Percentiles rank a stretch among this genome's conserved stretches.
Evolutionary conservation across 176 grass and related monocot genomes (phyloP).

Genomic region (Musa beccarii): DNA sequence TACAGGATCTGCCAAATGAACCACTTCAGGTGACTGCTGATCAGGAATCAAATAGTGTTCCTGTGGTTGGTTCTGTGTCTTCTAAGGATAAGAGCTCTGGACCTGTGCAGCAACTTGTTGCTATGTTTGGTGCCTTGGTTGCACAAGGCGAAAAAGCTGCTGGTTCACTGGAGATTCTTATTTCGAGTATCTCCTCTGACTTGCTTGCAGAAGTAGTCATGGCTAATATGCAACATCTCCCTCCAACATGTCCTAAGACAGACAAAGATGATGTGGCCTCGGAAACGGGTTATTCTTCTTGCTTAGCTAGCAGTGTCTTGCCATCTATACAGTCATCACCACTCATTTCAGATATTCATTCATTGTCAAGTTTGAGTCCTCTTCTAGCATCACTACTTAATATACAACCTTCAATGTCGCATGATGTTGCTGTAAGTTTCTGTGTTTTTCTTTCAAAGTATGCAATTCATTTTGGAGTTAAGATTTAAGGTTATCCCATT

Average conservation of each 20-base stretch:
- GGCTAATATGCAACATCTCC: slow-evolving; percentile 84
- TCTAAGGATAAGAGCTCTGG: slow-evolving; percentile 55
- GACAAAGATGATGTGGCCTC: slow-evolving; percentile 31
- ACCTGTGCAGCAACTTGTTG: slow-evolving; percentile 84
- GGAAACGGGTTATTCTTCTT: slow-evolving; percentile 20
- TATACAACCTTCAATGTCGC: slow-evolving; percentile 23
- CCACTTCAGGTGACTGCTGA: slow-evolving; percentile 25
- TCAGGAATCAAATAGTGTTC: slow-evolving; percentile 17
- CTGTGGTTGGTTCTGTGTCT: slow-evolving; percentile 22
- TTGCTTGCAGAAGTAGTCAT: slow-evolving; percentile 89
- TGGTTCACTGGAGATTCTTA: slow-evolving; percentile 68
- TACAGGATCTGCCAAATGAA: slow-evolving; percentile 27
- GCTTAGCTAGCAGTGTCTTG: slow-evolving; percentile 1
- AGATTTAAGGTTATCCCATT: slow-evolving; percentile 7
- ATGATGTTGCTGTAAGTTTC: slow-evolving; percentile 18
- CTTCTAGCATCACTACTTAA: slow-evolving; percentile 50
- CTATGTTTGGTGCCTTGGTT: slow-evolving; percentile 84
- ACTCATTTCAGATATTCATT: slow-evolving; percentile 5
- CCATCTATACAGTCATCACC: slow-evolving; percentile 2
- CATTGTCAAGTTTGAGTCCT: slow-evolving; percentile 39
- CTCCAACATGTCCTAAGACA: slow-evolving; percentile 38
- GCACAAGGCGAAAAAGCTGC: slow-evolving; percentile 77
- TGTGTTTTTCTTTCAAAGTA: neutral
- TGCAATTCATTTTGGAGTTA: slow-evolving; percentile 12
- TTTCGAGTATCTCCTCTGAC: slow-evolving; percentile 77